Conservation (phyloP, 257 asterid genomes). For the Agastache rugosa region DNA sequence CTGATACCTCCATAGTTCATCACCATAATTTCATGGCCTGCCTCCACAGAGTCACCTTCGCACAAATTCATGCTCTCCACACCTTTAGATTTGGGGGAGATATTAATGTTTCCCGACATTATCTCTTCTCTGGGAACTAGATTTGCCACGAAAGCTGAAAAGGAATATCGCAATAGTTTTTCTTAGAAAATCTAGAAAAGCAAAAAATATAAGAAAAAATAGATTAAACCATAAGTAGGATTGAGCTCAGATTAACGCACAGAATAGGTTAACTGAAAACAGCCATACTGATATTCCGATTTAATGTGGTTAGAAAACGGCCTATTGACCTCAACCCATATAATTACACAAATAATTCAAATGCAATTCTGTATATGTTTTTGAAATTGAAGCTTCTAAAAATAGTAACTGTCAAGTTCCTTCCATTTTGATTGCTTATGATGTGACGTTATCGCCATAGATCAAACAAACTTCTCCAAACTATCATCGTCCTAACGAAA, state of each 20-base stretch:
- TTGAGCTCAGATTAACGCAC: neutral
- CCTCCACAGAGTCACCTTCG: conserved; percentile 51
- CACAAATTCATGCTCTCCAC: conserved; percentile 52
- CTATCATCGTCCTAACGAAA: neutral
- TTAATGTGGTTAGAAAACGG: neutral
- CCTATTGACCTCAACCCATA: conserved; percentile 3
- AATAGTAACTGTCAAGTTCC: neutral
- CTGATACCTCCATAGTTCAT: conserved; percentile 51
- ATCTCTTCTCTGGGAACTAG: conserved; percentile 46
- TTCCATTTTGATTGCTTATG: conserved; percentile 2
- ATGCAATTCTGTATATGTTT: neutral
- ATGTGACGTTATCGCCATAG: conserved; percentile 14
- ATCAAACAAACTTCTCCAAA: conserved; percentile 3
- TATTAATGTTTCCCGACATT: conserved; percentile 51
- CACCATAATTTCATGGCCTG: conserved; percentile 40
- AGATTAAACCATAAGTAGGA: conserved; percentile 1
- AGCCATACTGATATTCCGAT: neutral
- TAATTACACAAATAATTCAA: neutral
- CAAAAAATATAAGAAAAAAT: neutral
- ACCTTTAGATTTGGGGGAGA: conserved; percentile 70
- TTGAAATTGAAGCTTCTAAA: neutral
- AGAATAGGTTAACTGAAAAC: neutral
- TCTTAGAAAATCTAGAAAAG: conserved; percentile 15
- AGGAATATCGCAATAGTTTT: neutral
- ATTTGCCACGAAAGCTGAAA: conserved; percentile 76